Base-by-base conservation (phyloP, 768 basidiomycete genomes). In the Piloderma croceum region DNA sequence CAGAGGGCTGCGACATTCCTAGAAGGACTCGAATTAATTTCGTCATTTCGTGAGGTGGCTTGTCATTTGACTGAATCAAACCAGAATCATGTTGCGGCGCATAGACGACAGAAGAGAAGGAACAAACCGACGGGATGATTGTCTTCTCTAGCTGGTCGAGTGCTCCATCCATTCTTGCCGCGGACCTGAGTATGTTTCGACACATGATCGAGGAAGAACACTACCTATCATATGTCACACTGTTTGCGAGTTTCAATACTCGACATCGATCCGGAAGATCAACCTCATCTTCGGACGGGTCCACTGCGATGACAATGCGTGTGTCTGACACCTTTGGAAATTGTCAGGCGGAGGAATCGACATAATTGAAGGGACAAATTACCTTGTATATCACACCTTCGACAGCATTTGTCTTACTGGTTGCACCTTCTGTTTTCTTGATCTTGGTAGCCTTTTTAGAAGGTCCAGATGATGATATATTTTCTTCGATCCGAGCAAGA, bases 331-430 rank as follows among this genome's bases (percentile, higher is more conserved):
- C 80, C 87, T 90, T 42, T 18, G 17, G 27, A 1, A 50, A 36
- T 23, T 19, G 36, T 24, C 19, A 29, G 10, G 42, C 38, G 35
- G 15, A 38, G n/a, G 11, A 22, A 39, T n/a, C 15, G 19, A 15
- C 34, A 35, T 17, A 22, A 13, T 20, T 22, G 31, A 17, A 24
- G 24, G 10, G 31, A 6, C 17, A 0, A 38, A 59, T 9, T 36
- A 81, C 89, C 64, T 87, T 86, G 62, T 90, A 94, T 2, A 96
- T 81, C 2, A 96, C 88, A 1, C 91, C 92, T 54, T 93, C 87
- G 45, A 54, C 46, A 43, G 48, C 62, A 48, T 72, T 77, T 3
- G 57, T 39, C 25, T 70, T 73, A 9, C 53, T 54, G 7, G 63
- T 48, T 21, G 58, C 33, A 17, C 45, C 52, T 19, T 50, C 43